Evolutionary conservation across 1,284 basidiomycete species (phyloP), one percentile per base, ranked within the genome.

Genomic region (Ustilago crameri): DNA sequence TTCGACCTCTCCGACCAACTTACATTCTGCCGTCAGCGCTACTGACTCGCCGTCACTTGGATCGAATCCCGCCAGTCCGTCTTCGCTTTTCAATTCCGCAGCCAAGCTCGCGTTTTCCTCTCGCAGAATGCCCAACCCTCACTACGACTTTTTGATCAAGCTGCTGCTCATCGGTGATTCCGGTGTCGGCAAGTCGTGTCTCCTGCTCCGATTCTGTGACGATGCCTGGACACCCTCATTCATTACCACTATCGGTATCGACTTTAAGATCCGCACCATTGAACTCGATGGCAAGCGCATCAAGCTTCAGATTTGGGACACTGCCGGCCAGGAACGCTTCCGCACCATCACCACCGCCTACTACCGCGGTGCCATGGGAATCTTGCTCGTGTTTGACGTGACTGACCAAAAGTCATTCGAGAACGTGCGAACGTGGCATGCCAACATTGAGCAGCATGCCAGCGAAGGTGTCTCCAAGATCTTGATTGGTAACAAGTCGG

Each of bases 321-420:
- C 96, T 63, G 96, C 96, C 48, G 95, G 96, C 40, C 96, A 98
- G 87, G 96, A 99, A 86, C 91, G 96, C 37, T 99, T 99, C 88
- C 89, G 95, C 81, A 98, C 96, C 43, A 99, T 99, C 85, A 98
- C 96, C 42, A 97, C 95, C 9, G 95, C 96, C n/a, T 99, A 99
- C 86, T 99, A 99, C 87, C 91, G 96, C 77, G 96, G 96, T 44
- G 96, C 96, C 17, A 98, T 98, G 95, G 96, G 96, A 54, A 99
- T 98, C 81, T 87, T 99, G 56, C 88, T 99, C 61, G 95, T 98
- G 5, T 99, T 98, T 85, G 96, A 98, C 83, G 94, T 98, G 40
- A 98, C 96, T 27, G 95, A 98, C 85, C 93, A 97, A 85, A 90
- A 92, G 79, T 96, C 93, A 24, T 99, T 98, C 87, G 92, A 93